Percentiles rank a stretch among this genome's conserved stretches.
Conservation (phyloP, 345 rosid genomes). For the Salix koriyanagi region DNA sequence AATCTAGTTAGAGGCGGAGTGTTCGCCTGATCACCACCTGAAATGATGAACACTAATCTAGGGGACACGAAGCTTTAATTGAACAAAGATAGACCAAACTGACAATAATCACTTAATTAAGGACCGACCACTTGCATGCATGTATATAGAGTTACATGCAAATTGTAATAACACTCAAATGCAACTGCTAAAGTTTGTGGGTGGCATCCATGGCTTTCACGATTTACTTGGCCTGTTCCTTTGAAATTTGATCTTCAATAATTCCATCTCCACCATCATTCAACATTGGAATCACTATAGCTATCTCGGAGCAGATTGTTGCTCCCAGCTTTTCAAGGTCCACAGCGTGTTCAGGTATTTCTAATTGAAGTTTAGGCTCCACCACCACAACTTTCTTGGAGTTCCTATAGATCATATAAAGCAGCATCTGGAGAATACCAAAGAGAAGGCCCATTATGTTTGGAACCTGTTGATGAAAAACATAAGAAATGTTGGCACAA, state of each 20-base stretch:
- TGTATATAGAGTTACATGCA: not conserved
- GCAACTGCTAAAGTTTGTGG: not conserved
- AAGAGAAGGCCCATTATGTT: conserved; percentile 69
- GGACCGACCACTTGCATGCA: not conserved
- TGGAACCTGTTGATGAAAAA: conserved; percentile 46
- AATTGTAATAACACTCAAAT: not conserved
- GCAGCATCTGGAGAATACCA: conserved; percentile 69
- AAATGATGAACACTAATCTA: not conserved
- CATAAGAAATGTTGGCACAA: not conserved
- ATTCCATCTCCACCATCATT: not conserved
- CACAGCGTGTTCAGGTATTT: conserved; percentile 30
- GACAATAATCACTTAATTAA: not conserved
- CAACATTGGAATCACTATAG: not conserved
- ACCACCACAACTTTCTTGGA: conserved; percentile 33
- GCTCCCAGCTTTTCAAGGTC: conserved; percentile 11
- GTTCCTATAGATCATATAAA: conserved; percentile 63
- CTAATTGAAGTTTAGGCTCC: conserved; percentile 34
- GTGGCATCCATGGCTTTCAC: not conserved
- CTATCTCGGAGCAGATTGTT: not conserved
- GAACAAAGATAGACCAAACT: not conserved
- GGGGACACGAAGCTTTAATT: not conserved
- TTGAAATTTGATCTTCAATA: not conserved
- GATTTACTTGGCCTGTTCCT: not conserved
- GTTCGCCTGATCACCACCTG: too few species aligned
- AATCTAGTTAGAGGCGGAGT: too few species aligned